phyloP scores from a whole-genome alignment of 1,139 yeast genomes.

The Candida sanyaensis region DNA sequence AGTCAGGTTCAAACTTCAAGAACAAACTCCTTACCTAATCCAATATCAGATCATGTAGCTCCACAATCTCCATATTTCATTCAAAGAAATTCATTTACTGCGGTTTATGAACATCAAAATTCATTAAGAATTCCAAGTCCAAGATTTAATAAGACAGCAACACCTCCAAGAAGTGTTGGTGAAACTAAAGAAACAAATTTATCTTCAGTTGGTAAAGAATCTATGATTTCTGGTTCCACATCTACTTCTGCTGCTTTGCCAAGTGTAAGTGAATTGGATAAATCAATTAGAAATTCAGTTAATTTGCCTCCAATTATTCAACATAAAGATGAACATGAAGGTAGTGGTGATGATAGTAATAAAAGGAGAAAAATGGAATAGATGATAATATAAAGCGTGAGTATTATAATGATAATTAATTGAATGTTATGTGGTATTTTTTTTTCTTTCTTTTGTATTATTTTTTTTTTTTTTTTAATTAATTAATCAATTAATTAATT shows the following conservation, averaged over 20 bases:
- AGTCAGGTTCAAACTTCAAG: constrained; percentile 12
- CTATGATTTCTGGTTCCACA: constrained; percentile 8
- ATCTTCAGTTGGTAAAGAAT: neutral
- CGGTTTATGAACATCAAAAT: constrained; percentile 18
- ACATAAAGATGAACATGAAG: neutral
- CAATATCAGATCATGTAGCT: constrained; percentile 18
- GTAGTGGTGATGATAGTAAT: constrained; percentile 1
- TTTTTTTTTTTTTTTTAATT: neutral
- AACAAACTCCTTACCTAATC: constrained; percentile 27
- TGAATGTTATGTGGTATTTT: neutral
- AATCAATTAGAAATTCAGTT: constrained; percentile 24
- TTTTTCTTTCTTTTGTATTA: neutral
- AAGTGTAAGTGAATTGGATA: constrained; percentile 40
- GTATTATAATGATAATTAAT: neutral
- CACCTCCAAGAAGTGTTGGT: constrained; percentile 10
- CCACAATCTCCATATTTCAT: constrained; percentile 10
- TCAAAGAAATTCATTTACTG: constrained; percentile 19
- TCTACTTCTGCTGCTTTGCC: constrained; percentile 22
- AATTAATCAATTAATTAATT: no score
- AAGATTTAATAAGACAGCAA: neutral
- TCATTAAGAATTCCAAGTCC: constrained; percentile 7
- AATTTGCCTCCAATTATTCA: constrained; percentile 10
- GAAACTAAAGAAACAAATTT: constrained; percentile 1
- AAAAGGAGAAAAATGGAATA: constrained; percentile 12
- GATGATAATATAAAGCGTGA: no score